Conservation (phyloP, 148 eudicot genomes). For the Diospyros kaki region DNA sequence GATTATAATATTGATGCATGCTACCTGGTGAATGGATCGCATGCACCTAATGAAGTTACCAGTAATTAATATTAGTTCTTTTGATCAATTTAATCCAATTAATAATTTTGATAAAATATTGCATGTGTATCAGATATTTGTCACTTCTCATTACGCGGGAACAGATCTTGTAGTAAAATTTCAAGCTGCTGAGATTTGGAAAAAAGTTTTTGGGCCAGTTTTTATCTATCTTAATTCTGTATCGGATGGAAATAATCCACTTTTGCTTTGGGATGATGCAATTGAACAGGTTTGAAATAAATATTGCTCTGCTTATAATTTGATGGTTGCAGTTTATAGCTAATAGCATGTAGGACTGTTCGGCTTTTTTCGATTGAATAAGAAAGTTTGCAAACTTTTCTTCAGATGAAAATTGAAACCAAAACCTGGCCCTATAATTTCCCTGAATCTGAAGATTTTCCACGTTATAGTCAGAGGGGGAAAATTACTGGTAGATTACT, state of each 20-base stretch:
- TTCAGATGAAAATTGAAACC: constrained; percentile 51
- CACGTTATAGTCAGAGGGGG: constrained; percentile 46
- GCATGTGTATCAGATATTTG: constrained; percentile 34
- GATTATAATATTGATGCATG: background rate
- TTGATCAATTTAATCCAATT: background rate
- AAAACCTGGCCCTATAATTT: constrained; percentile 69
- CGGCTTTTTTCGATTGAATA: background rate
- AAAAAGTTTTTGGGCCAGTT: constrained; percentile 62
- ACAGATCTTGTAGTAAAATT: constrained; percentile 47
- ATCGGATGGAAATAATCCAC: constrained; percentile 22
- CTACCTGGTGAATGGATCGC: background rate
- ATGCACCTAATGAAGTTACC: background rate
- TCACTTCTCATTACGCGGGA: constrained; percentile 66
- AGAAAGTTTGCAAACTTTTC: background rate
- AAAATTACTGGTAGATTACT: constrained; percentile 47
- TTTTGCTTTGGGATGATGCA: constrained; percentile 42
- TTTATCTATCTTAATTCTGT: constrained; percentile 58
- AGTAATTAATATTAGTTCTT: background rate
- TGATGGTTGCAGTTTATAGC: background rate
- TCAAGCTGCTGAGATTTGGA: constrained; percentile 58
- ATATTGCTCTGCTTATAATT: background rate
- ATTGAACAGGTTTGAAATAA: constrained; percentile 22
- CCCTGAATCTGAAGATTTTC: constrained; percentile 53
- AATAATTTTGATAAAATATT: background rate
- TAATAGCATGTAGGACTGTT: background rate